Percentiles rank a stretch among this genome's conserved stretches.
Evolutionary conservation across 1,284 basidiomycete species (phyloP).

Genomic region (Fistulina hepatica): DNA sequence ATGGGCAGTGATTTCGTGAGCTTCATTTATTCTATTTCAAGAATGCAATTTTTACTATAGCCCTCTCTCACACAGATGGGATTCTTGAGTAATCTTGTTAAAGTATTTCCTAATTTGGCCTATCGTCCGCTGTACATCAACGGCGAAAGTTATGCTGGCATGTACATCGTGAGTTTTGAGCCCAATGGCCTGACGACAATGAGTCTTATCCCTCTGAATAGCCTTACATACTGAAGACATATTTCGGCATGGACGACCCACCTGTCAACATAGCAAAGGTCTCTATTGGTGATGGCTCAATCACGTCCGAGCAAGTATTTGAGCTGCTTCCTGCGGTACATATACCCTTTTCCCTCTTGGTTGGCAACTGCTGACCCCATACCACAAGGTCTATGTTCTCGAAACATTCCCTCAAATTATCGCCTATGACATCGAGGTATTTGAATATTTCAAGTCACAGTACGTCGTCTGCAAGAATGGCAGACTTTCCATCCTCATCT

Average conservation of each 20-base stretch:
- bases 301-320: slow-evolving; percentile 38
- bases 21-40: not conserved
- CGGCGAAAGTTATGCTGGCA: slow-evolving; percentile 60
- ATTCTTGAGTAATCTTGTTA: slow-evolving; percentile 55
- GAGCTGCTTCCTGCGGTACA: slow-evolving; percentile 43
- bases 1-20: slow-evolving; percentile 57
- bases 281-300: slow-evolving; percentile 57
- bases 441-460: slow-evolving; percentile 59
- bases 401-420: slow-evolving; percentile 68
- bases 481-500: not conserved
- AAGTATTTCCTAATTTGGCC: slow-evolving; percentile 52
- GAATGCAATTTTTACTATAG: slow-evolving; percentile 1
- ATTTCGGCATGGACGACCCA: slow-evolving; percentile 49
- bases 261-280: slow-evolving; percentile 59
- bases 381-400: slow-evolving; percentile 37
- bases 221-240: slow-evolving; percentile 60
- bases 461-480: slow-evolving; percentile 23
- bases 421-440: slow-evolving; percentile 53
- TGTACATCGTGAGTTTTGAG: slow-evolving; percentile 58
- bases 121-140: slow-evolving; percentile 49
- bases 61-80: slow-evolving; percentile 38
- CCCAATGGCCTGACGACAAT: too few species aligned
- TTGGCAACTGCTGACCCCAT: slow-evolving; percentile 2
- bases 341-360: slow-evolving; percentile 4
- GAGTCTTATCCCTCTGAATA: not conserved